phyloP scores from a whole-genome alignment of 2,329 filamentous ascomycete species.

The Xylaria sp. region DNA sequence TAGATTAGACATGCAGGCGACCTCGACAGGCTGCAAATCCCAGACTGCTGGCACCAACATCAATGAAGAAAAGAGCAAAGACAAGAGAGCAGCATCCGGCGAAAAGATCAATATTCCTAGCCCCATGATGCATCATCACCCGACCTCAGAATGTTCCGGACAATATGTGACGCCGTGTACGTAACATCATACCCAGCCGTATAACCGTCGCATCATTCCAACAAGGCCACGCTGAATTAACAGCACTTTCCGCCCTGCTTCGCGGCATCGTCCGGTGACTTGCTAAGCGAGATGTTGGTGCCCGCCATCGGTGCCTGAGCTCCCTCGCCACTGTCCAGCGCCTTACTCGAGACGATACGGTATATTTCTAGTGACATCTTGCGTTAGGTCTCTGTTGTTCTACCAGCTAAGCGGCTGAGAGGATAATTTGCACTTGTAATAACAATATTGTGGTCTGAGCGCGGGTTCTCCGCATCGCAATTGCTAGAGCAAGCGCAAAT shows the following conservation, averaged over 20 bases:
- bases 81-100: constrained; percentile 27
- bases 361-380: constrained; percentile 77
- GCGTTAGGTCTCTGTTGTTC: constrained; percentile 12
- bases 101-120: constrained; percentile 32
- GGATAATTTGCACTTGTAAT: too few species aligned
- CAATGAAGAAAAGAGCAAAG: constrained; percentile 24
- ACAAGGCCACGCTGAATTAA: constrained; percentile 48
- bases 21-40: constrained; percentile 28
- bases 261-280: constrained; percentile 74
- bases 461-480: too few species aligned
- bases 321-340: constrained; percentile 85
- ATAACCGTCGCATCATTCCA: constrained; percentile 36
- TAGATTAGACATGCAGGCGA: constrained; percentile 32
- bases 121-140: constrained; percentile 33
- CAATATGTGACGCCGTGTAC: constrained; percentile 39
- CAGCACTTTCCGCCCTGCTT: constrained; percentile 83
- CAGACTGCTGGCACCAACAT: constrained; percentile 24
- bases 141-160: constrained; percentile 27
- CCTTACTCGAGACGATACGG: constrained; percentile 97
- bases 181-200: constrained; percentile 40
- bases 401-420: too few species aligned
- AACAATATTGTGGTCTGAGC: too few species aligned
- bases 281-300: constrained; percentile 84
- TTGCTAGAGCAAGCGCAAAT: too few species aligned
- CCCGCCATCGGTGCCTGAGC: constrained; percentile 79